Percentiles rank a stretch among this genome's conserved stretches.
These are phyloP conservation scores for Colletotrichum orbiculare DNA, from an alignment of 2,329 filamentous ascomycete species.

Conservation along the genomic window DNA sequence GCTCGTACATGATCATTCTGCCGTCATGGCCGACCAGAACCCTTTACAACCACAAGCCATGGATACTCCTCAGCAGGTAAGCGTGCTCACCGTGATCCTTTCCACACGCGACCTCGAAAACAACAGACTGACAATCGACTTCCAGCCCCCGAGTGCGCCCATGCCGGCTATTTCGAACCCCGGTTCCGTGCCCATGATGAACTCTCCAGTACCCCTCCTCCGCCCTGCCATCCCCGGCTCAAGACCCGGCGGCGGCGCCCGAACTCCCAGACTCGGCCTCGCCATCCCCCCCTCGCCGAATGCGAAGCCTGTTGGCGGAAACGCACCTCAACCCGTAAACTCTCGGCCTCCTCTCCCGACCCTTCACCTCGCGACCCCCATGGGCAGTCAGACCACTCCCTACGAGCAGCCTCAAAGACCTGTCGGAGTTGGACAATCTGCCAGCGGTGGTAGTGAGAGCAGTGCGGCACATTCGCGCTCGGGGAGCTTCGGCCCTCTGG, in stretches of 20 bases:
- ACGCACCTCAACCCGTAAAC: slow-evolving; percentile 52
- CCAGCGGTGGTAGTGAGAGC: slow-evolving; percentile 82
- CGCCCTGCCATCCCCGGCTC: slow-evolving; percentile 83
- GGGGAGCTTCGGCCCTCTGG: slow-evolving; percentile 82
- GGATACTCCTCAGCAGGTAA: slow-evolving; percentile 37
- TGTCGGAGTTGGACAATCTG: slow-evolving; percentile 69
- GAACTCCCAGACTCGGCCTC: slow-evolving; percentile 83
- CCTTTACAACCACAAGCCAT: slow-evolving; percentile 31
- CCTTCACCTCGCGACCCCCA: slow-evolving; percentile 87
- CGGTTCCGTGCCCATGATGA: slow-evolving; percentile 68
- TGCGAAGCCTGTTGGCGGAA: slow-evolving; percentile 76
- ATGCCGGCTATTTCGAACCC: slow-evolving; percentile 45
- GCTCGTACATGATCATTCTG: slow-evolving; percentile 3
- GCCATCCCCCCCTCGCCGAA: slow-evolving; percentile 91
- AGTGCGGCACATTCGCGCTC: slow-evolving; percentile 84
- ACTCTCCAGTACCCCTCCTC: slow-evolving; percentile 82
- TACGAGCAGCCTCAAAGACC: slow-evolving; percentile 71
- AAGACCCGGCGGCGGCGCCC: slow-evolving; percentile 68
- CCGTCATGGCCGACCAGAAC: slow-evolving; percentile 35
- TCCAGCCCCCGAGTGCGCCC: slow-evolving; percentile 21
- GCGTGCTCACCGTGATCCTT: slow-evolving; percentile 4
- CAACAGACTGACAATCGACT: not conserved
- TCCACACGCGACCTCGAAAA: not conserved
- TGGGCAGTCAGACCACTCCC: slow-evolving; percentile 80
- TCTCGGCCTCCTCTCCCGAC: slow-evolving; percentile 77